These are phyloP conservation scores for Fraxinus angustifolia DNA, from an alignment of 305 asterid genomes.

Conservation along the genomic window DNA sequence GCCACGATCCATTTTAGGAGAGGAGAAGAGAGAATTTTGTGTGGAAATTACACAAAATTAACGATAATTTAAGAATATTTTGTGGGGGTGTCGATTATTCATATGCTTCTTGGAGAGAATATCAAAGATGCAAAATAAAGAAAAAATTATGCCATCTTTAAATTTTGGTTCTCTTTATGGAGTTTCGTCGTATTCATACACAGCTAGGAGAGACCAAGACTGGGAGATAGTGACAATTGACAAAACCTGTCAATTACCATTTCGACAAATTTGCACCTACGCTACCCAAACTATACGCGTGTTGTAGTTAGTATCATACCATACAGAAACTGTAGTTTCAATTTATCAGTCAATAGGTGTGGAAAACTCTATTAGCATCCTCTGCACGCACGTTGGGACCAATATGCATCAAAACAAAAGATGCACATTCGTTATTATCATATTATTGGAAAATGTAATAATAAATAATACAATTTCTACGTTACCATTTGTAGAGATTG, in stretches of 20 bases:
- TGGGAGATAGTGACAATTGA: neutral
- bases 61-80: neutral
- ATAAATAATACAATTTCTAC: neutral
- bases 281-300: neutral
- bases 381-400: neutral
- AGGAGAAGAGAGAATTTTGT: neutral
- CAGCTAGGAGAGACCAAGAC: neutral
- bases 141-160: neutral
- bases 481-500: too few species aligned
- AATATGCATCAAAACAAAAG: neutral
- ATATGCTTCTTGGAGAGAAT: neutral
- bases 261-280: neutral
- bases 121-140: conserved; percentile 1
- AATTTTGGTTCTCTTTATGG: neutral
- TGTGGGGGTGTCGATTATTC: neutral
- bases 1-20: conserved; percentile 8
- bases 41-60: neutral
- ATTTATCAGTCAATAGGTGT: neutral
- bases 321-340: neutral
- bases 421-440: neutral
- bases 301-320: neutral
- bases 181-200: neutral
- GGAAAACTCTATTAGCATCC: neutral
- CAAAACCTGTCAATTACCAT: neutral
- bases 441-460: neutral